Evolutionary conservation across 345 rosid species (phyloP).

Genomic region (Aquilaria sinensis): DNA sequence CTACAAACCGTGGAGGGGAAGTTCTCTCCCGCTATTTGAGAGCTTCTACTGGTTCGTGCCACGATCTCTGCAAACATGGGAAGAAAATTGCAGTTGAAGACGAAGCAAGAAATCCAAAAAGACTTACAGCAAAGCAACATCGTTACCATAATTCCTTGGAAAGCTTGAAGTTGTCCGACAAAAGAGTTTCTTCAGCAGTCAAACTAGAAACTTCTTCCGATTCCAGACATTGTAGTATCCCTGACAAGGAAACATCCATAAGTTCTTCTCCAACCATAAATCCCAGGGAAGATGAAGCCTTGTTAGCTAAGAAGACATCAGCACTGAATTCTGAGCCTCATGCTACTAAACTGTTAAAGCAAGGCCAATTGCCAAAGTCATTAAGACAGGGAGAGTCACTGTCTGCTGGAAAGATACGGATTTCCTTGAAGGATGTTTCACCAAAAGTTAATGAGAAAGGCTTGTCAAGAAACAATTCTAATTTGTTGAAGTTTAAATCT

Average conservation of each 20-base stretch:
- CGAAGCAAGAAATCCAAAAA: constrained; percentile 34
- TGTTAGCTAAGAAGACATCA: constrained; percentile 9
- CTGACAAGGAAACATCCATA: too few species aligned
- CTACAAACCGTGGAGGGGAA: constrained; percentile 29
- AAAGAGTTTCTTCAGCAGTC: constrained; percentile 21
- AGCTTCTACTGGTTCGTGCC: constrained; percentile 83
- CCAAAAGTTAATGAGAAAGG: constrained; percentile 28
- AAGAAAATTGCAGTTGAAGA: constrained; percentile 39
- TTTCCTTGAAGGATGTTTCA: constrained; percentile 20
- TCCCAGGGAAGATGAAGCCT: constrained; percentile 4
- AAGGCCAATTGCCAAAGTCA: too few species aligned
- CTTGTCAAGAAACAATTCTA: constrained; percentile 19
- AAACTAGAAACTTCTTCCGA: constrained; percentile 20
- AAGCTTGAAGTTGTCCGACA: constrained; percentile 25
- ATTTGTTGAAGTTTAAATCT: constrained; percentile 33
- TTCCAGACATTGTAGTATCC: constrained; percentile 4
- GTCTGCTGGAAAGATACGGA: constrained; percentile 20
- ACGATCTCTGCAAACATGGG: constrained; percentile 80
- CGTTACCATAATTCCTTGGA: constrained; percentile 22
- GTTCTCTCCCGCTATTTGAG: constrained; percentile 57
- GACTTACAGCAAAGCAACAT: constrained; percentile 25
- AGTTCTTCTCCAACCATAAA: too few species aligned
- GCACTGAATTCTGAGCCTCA: constrained; percentile 18
- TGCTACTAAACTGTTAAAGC: constrained; percentile 13
- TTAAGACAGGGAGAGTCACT: constrained; percentile 10